Conservation (phyloP, 345 rosid genomes). For the Combretum micranthum region DNA sequence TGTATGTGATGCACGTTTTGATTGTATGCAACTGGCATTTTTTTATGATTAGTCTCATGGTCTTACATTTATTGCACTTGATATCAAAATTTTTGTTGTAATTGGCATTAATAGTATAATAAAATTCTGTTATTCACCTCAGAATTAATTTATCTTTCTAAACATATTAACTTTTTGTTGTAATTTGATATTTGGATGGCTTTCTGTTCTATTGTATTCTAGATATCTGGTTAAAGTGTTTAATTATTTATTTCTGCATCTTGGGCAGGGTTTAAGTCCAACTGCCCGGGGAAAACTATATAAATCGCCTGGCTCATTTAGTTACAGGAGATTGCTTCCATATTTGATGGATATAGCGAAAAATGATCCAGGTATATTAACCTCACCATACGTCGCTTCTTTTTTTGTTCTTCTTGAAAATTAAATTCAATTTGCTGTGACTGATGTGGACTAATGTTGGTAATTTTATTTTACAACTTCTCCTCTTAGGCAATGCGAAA, state of each 20-base stretch:
- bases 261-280: slow-evolving; percentile 27
- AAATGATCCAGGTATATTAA: slow-evolving; percentile 28
- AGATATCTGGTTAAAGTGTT: background rate
- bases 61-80: too few relatives aligned
- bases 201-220: too few relatives aligned
- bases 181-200: too few relatives aligned
- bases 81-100: too few relatives aligned
- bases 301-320: slow-evolving; percentile 44
- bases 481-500: background rate
- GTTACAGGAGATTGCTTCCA: slow-evolving; percentile 74
- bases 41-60: too few relatives aligned
- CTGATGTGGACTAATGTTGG: background rate
- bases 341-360: slow-evolving; percentile 47
- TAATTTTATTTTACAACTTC: background rate
- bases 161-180: too few relatives aligned
- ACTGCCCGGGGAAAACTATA: slow-evolving; percentile 31
- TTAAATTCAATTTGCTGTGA: background rate
- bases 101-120: too few relatives aligned
- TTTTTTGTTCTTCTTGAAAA: background rate
- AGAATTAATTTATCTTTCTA: too few relatives aligned
- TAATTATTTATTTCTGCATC: background rate
- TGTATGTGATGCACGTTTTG: too few relatives aligned
- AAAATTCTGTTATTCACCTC: too few relatives aligned
- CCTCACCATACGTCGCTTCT: background rate
- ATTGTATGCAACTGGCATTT: too few relatives aligned